Evolutionary conservation across 768 basidiomycete species (phyloP).

Genomic region (Boletellus ananas): DNA sequence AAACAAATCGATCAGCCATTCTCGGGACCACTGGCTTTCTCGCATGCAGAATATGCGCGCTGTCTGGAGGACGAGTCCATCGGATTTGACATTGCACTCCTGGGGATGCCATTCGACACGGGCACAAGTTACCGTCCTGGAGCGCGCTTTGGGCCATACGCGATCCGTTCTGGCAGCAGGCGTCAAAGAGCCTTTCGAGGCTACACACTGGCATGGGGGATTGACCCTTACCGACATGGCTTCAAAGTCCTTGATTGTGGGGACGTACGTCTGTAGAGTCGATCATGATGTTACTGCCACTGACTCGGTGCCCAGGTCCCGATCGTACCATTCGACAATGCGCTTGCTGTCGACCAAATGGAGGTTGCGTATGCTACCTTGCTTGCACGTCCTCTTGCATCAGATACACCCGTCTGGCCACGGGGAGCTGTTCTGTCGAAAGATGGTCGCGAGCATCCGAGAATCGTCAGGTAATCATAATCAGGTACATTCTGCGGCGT

Average conservation of each 20-base stretch:
- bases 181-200: slow-evolving; percentile 57
- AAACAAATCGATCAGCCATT: slow-evolving; percentile 67
- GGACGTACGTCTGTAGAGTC: slow-evolving; percentile 46
- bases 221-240: slow-evolving; percentile 58
- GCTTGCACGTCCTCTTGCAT: slow-evolving; percentile 50
- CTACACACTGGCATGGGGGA: slow-evolving; percentile 70
- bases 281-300: neutral
- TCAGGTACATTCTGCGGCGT: neutral
- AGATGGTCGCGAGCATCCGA: slow-evolving; percentile 66
- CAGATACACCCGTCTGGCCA: slow-evolving; percentile 17
- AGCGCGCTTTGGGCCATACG: slow-evolving; percentile 85
- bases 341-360: slow-evolving; percentile 81
- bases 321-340: slow-evolving; percentile 75
- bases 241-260: slow-evolving; percentile 76
- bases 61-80: slow-evolving; percentile 22
- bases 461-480: slow-evolving; percentile 56
- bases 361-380: slow-evolving; percentile 80
- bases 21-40: slow-evolving; percentile 79
- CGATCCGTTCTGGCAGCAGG: slow-evolving; percentile 76
- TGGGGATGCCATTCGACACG: slow-evolving; percentile 82
- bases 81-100: slow-evolving; percentile 57
- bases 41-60: slow-evolving; percentile 64
- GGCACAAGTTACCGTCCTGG: slow-evolving; percentile 53
- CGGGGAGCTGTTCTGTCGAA: slow-evolving; percentile 38
- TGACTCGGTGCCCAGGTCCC: slow-evolving; percentile 51